Evolutionary conservation across 1,284 basidiomycete species (phyloP).

Genomic region (Coniferiporia sulphurascens): DNA sequence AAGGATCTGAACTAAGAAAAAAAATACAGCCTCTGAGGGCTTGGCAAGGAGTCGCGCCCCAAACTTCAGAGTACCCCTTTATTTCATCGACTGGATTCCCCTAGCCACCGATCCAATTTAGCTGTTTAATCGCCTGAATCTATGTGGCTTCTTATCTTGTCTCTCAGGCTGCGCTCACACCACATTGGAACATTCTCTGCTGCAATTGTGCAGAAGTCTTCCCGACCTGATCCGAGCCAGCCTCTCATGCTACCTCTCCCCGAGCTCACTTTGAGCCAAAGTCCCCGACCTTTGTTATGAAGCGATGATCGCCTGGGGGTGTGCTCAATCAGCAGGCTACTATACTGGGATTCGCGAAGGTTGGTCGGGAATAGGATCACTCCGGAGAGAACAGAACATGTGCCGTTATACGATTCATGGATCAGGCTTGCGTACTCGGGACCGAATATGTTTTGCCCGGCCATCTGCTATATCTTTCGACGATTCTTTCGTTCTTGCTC

Average conservation of each 20-base stretch:
- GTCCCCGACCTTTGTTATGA: slow-evolving; percentile 58
- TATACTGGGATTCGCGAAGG: background rate
- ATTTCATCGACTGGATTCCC: slow-evolving; percentile 46
- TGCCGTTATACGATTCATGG: slow-evolving; percentile 9
- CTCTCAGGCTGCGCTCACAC: slow-evolving; percentile 49
- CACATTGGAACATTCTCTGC: slow-evolving; percentile 60
- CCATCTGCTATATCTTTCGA: background rate
- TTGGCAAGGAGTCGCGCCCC: slow-evolving; percentile 31
- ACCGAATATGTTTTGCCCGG: background rate
- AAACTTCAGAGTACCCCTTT: slow-evolving; percentile 60
- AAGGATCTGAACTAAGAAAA: background rate
- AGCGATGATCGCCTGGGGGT: slow-evolving; percentile 29
- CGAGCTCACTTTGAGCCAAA: slow-evolving; percentile 57
- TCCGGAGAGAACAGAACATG: background rate
- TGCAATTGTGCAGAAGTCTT: slow-evolving; percentile 35
- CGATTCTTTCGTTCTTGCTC: background rate
- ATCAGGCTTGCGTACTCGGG: slow-evolving; percentile 3
- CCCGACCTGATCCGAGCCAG: slow-evolving; percentile 1
- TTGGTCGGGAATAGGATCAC: background rate
- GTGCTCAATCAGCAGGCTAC: slow-evolving; percentile 28
- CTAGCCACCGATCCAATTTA: too few relatives aligned
- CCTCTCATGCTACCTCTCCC: slow-evolving; percentile 36
- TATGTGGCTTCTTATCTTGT: slow-evolving; percentile 65
- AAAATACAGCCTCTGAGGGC: background rate
- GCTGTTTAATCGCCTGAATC: slow-evolving; percentile 55